Evolutionary conservation across 495 filamentous ascomycete species (phyloP).

Genomic region (Podospora fimiseda): DNA sequence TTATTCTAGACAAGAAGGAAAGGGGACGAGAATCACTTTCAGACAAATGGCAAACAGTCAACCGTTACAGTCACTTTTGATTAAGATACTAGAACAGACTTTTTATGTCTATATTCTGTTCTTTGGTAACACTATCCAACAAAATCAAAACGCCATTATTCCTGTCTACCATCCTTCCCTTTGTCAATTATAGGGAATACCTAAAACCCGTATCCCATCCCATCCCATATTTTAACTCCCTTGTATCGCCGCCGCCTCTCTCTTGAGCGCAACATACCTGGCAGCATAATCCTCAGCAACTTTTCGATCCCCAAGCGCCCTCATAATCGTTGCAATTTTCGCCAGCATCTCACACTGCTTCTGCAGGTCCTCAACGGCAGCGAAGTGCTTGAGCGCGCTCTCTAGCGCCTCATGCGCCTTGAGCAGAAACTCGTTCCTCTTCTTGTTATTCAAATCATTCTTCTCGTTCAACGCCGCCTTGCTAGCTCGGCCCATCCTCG

Average conservation of each 20-base stretch:
- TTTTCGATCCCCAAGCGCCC: constrained; percentile 61
- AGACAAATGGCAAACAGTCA: no score
- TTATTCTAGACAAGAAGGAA: neutral
- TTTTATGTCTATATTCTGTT: no score
- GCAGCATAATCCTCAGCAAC: constrained; percentile 71
- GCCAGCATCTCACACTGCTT: constrained; percentile 80
- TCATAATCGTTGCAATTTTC: constrained; percentile 78
- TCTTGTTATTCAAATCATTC: constrained; percentile 6
- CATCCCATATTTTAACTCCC: no score
- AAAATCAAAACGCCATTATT: no score
- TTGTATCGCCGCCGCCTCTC: neutral
- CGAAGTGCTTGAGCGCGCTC: constrained; percentile 56
- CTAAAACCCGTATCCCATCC: no score
- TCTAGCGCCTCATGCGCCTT: constrained; percentile 63
- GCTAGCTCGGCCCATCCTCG: constrained; percentile 76
- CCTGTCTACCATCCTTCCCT: constrained; percentile 1
- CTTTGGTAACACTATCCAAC: no score
- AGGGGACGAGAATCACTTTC: constrained; percentile 7
- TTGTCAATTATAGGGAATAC: no score
- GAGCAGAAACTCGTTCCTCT: constrained; percentile 54
- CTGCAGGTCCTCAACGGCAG: constrained; percentile 64
- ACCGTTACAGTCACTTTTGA: no score
- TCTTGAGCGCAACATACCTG: constrained; percentile 54
- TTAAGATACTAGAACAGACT: no score
- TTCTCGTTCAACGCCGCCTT: constrained; percentile 15